Percentiles rank a stretch among this genome's conserved stretches.
These are phyloP conservation scores for Dictyostelium purpureum DNA, from an alignment of 78 protist species.

Conservation along the genomic window DNA sequence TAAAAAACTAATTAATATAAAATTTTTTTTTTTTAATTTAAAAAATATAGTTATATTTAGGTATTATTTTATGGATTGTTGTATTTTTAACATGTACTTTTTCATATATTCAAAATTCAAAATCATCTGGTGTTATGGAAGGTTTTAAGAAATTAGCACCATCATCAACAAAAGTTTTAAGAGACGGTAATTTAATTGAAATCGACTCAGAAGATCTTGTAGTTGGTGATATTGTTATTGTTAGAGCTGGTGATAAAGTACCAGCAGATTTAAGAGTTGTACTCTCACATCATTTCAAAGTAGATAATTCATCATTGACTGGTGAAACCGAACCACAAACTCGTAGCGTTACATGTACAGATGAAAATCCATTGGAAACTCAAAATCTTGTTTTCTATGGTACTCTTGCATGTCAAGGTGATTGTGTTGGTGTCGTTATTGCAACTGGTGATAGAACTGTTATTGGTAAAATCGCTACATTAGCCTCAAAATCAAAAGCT, in stretches of 20 bases:
- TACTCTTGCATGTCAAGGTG: slow-evolving; percentile 88
- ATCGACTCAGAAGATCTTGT: slow-evolving; percentile 63
- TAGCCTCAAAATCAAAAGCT: slow-evolving; percentile 60
- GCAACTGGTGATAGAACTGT: slow-evolving; percentile 93
- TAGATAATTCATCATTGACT: slow-evolving; percentile 94
- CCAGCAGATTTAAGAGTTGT: slow-evolving; percentile 96
- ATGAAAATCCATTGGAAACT: slow-evolving; percentile 88
- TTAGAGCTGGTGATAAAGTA: slow-evolving; percentile 90
- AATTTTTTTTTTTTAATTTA: background rate
- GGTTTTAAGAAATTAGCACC: slow-evolving; percentile 86
- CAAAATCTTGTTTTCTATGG: slow-evolving; percentile 88
- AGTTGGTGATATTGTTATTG: slow-evolving; percentile 75
- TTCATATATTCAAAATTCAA: slow-evolving; percentile 89
- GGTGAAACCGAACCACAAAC: slow-evolving; percentile 96
- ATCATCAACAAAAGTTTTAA: slow-evolving; percentile 68
- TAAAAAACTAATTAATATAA: background rate
- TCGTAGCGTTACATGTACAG: slow-evolving; percentile 60
- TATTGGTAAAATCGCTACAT: slow-evolving; percentile 93
- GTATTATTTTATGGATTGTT: slow-evolving; percentile 86
- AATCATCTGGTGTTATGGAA: slow-evolving; percentile 89
- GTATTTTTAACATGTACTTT: slow-evolving; percentile 94
- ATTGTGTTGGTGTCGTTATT: slow-evolving; percentile 87
- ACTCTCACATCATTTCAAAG: slow-evolving; percentile 66
- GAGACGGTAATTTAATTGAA: slow-evolving; percentile 82
- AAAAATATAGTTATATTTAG: slow-evolving; percentile 58